Conservation (phyloP, 306 rosid genomes). For the Corylus heterophylla region DNA sequence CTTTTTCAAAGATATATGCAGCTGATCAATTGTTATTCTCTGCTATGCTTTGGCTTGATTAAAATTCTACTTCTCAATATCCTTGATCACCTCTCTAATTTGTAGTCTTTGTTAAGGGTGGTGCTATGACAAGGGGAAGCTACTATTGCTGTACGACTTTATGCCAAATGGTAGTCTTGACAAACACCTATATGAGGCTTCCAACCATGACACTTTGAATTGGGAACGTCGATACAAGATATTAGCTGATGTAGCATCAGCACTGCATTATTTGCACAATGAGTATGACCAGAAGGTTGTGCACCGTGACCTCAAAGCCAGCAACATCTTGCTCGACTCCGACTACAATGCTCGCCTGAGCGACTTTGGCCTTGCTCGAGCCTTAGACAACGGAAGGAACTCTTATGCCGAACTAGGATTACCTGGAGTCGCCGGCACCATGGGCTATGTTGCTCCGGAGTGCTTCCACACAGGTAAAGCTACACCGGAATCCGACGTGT, state of each 20-base stretch:
- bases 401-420: conserved; percentile 46
- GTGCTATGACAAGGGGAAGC: conserved; percentile 55
- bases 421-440: conserved; percentile 47
- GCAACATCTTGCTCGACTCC: conserved; percentile 43
- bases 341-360: conserved; percentile 54
- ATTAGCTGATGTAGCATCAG: conserved; percentile 46
- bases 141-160: conserved; percentile 48
- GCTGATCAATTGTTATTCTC: not conserved
- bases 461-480: conserved; percentile 60
- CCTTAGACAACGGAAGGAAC: conserved; percentile 49
- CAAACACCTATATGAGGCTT: conserved; percentile 35
- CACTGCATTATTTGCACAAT: conserved; percentile 50
- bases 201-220: conserved; percentile 22
- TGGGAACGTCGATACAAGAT: conserved; percentile 43
- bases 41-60: not conserved
- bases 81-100: too few species aligned
- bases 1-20: not conserved
- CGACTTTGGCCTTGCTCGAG: conserved; percentile 57
- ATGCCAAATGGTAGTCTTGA: conserved; percentile 57
- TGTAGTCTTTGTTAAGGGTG: conserved; percentile 27
- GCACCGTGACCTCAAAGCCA: conserved; percentile 54
- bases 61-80: not conserved
- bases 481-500: conserved; percentile 55
- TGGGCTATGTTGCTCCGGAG: conserved; percentile 64
- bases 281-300: conserved; percentile 47